Conservation (phyloP, 2,329 filamentous ascomycete species). For the Raffaelea arxii region DNA sequence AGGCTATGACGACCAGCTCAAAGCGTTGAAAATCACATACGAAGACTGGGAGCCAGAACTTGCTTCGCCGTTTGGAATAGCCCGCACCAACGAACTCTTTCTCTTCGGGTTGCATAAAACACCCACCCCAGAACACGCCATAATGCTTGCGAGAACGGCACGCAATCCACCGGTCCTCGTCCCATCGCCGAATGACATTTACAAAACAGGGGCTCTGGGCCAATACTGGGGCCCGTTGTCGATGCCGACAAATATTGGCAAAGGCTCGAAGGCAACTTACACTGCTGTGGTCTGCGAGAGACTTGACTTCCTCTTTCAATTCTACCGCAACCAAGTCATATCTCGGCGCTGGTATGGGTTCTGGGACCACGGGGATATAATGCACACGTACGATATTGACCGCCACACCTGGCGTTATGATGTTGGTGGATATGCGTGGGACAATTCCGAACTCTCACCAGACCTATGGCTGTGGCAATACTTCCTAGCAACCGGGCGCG, state of each 20-base stretch:
- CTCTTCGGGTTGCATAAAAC: slow-evolving; percentile 43
- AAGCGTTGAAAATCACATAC: slow-evolving; percentile 52
- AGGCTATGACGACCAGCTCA: slow-evolving; percentile 46
- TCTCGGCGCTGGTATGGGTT: slow-evolving; percentile 55
- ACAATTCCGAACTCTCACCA: slow-evolving; percentile 53
- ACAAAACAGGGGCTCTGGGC: slow-evolving; percentile 41
- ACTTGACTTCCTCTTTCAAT: slow-evolving; percentile 45
- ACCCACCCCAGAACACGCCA: slow-evolving; percentile 31
- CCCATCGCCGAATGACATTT: slow-evolving; percentile 30
- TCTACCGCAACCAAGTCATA: slow-evolving; percentile 45
- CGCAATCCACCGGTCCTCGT: slow-evolving; percentile 22
- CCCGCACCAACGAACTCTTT: slow-evolving; percentile 46
- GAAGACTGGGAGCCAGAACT: slow-evolving; percentile 50
- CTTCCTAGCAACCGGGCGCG: slow-evolving; percentile 48
- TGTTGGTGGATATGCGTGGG: slow-evolving; percentile 54
- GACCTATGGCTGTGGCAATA: slow-evolving; percentile 55
- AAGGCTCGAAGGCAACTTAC: neutral
- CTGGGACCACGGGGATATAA: slow-evolving; percentile 52
- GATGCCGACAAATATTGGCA: neutral
- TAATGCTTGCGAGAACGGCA: neutral
- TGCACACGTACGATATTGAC: slow-evolving; percentile 51
- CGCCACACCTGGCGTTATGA: slow-evolving; percentile 55
- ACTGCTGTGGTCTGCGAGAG: slow-evolving; percentile 15
- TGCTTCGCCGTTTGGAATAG: slow-evolving; percentile 47
- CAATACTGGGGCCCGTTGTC: slow-evolving; percentile 40